Evolutionary conservation across 2,329 filamentous ascomycete species (phyloP), one percentile per base, ranked within the genome.

Genomic region (Phoma herbarum): DNA sequence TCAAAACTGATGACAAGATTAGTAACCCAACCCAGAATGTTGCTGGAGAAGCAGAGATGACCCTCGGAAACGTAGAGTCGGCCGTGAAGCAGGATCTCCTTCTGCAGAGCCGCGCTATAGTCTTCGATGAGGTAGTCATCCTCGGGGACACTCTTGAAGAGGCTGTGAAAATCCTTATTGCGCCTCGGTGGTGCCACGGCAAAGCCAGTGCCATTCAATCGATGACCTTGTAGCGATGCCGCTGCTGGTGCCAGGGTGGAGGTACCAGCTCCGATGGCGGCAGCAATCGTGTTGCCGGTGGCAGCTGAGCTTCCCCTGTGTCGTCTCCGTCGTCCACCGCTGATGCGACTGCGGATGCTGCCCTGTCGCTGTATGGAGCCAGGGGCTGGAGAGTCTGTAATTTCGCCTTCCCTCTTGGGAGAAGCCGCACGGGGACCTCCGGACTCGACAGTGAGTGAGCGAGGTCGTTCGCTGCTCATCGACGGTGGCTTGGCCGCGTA

Each of bases 121-220:
- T 99, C 95, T 74, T 99, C 95, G 65, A 99, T 98, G 25, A 99
- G 84, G 73, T 97, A 97, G 77, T 99, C 95, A 71, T 99, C 95
- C 66, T 98, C 94, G 1, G 96, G 95, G 0, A 99, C 95, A 74
- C 93, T 98, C 78, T 95, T 91, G 82, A 99, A 99, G 2, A 97
- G 81, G 59, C 86, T 86, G 76, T 99, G 95, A 70, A 98, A 99
- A 73, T 98, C 95, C 47, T 92, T 88, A 78, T 99, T 99, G 56
- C 96, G 88, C 80, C 95, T 97, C 77, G 96, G 96, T 75, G 91
- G 96, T 47, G 95, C 95, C 64, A 98, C 93, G 48, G 95, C 94
- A 75, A 99, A 99, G 0, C 95, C 95, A 4, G 94, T 97, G 0
- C 95, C 95, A 14, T 95, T 97, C 63, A 96, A 83, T 63, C 93